A percentile compares a stretch with the other conserved stretches of the same genome.
These are phyloP conservation scores for Panellus pusillus DNA, from an alignment of 768 basidiomycete species.

Conservation along the genomic window DNA sequence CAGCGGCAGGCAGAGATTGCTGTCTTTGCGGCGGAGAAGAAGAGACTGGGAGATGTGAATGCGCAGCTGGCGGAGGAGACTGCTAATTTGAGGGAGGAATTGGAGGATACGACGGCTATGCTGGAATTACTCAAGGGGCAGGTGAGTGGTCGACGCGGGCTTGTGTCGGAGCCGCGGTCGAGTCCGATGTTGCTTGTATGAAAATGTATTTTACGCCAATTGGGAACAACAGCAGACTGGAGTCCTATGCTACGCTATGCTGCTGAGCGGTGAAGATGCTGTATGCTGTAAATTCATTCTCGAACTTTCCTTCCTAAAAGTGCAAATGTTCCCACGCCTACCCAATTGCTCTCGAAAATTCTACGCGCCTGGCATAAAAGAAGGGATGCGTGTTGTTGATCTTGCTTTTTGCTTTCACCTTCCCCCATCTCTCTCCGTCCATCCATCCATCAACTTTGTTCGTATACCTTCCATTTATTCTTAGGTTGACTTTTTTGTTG, in stretches of 20 bases:
- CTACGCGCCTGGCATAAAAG: constrained; percentile 1
- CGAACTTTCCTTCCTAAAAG: constrained; percentile 35
- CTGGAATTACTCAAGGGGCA: constrained; percentile 65
- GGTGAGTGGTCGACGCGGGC: constrained; percentile 42
- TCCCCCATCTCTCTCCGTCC: constrained; percentile 19
- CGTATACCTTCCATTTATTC: constrained; percentile 26
- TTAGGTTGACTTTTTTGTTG: constrained; percentile 20
- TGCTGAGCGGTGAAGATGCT: not conserved
- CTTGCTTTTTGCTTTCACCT: constrained; percentile 22
- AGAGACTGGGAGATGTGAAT: constrained; percentile 48
- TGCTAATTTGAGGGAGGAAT: constrained; percentile 48
- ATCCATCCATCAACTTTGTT: constrained; percentile 10
- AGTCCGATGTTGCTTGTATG: constrained; percentile 35
- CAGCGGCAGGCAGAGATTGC: constrained; percentile 41
- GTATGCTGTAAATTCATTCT: constrained; percentile 29
- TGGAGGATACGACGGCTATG: constrained; percentile 70
- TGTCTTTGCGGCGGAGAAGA: constrained; percentile 47
- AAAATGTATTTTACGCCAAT: not conserved
- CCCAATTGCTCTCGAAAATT: constrained; percentile 31
- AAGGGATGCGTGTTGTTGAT: constrained; percentile 5
- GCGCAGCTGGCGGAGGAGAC: constrained; percentile 60
- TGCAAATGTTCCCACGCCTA: constrained; percentile 32
- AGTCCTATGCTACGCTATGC: too few species aligned
- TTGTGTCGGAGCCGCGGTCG: constrained; percentile 48
- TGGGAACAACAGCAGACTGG: too few species aligned